These are phyloP conservation scores for Cyberlindnera euphorbiiphila DNA, from an alignment of 805 yeast species.

Conservation along the genomic window DNA sequence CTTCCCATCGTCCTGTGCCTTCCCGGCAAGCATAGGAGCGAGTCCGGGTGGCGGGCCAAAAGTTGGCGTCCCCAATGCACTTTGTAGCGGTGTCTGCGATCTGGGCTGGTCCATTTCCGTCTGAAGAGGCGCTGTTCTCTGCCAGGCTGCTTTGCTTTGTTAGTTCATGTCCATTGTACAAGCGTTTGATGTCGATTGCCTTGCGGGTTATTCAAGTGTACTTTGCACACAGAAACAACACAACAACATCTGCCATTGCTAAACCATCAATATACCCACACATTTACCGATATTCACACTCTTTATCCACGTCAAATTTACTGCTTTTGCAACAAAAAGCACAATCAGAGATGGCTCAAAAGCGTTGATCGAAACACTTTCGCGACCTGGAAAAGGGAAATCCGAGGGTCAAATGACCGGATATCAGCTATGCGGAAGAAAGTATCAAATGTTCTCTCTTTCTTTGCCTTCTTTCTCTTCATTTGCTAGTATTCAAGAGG, in stretches of 20 bases:
- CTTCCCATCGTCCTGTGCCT: not conserved
- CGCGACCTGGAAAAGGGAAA: too few relatives aligned
- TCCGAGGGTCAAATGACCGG: not conserved
- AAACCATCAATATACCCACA: not conserved
- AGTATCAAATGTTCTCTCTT: too few relatives aligned
- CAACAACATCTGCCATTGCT: too few relatives aligned
- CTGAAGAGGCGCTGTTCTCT: constrained; percentile 1
- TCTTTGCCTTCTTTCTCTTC: not conserved
- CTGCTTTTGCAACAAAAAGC: too few relatives aligned
- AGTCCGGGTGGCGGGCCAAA: constrained; percentile 7
- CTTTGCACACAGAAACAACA: too few relatives aligned
- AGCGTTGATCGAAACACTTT: too few relatives aligned
- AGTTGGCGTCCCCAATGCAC: constrained; percentile 3
- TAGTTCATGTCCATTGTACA: not conserved
- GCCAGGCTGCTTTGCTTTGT: constrained; percentile 2
- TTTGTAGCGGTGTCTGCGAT: constrained; percentile 10
- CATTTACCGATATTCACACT: not conserved
- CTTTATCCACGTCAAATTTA: too few relatives aligned
- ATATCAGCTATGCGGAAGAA: too few relatives aligned
- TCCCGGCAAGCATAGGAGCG: constrained; percentile 1
- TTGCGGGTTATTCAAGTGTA: not conserved
- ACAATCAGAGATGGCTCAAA: too few relatives aligned
- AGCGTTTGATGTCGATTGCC: not conserved
- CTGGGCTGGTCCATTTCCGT: constrained; percentile 4
- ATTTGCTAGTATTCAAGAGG: not conserved